Conservation (phyloP, 2,329 filamentous ascomycete species). For the Blumeria hordei region DNA sequence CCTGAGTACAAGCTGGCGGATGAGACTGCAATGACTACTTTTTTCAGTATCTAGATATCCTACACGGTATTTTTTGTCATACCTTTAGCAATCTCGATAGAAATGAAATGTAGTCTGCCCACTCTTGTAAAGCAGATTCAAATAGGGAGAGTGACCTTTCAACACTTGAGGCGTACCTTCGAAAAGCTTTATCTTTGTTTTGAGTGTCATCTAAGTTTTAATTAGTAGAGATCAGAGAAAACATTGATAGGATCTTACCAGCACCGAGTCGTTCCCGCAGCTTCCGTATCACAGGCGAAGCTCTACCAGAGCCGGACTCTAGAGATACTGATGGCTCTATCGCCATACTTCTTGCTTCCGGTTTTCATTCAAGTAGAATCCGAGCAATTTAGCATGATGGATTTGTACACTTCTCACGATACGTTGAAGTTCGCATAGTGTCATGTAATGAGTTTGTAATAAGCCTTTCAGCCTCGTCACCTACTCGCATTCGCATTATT, state of each 20-base stretch:
- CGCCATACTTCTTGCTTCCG: constrained; percentile 24
- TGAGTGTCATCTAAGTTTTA: constrained; percentile 25
- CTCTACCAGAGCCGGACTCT: constrained; percentile 51
- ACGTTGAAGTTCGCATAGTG: too few species aligned
- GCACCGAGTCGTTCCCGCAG: constrained; percentile 56
- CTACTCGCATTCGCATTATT: too few species aligned
- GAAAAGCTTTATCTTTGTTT: constrained; percentile 43
- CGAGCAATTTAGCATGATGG: too few species aligned
- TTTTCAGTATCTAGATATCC: constrained; percentile 8
- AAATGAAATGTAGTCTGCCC: constrained; percentile 98
- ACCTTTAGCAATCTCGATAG: constrained; percentile 78
- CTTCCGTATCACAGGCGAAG: constrained; percentile 50
- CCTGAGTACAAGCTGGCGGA: constrained; percentile 40
- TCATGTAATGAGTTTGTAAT: too few species aligned
- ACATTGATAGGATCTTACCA: constrained; percentile 25
- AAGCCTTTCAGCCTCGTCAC: too few species aligned
- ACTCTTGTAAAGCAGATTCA: constrained; percentile 86
- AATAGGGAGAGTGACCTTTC: constrained; percentile 75
- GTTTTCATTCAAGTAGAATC: not conserved
- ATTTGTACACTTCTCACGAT: too few species aligned
- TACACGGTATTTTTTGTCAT: constrained; percentile 6
- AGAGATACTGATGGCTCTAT: constrained; percentile 31
- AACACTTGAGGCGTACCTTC: constrained; percentile 71
- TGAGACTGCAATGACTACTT: constrained; percentile 65
- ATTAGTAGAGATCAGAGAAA: not conserved